Conservation (phyloP, 192 early-diverging fungal genomes). For the Linnemannia elongata region DNA sequence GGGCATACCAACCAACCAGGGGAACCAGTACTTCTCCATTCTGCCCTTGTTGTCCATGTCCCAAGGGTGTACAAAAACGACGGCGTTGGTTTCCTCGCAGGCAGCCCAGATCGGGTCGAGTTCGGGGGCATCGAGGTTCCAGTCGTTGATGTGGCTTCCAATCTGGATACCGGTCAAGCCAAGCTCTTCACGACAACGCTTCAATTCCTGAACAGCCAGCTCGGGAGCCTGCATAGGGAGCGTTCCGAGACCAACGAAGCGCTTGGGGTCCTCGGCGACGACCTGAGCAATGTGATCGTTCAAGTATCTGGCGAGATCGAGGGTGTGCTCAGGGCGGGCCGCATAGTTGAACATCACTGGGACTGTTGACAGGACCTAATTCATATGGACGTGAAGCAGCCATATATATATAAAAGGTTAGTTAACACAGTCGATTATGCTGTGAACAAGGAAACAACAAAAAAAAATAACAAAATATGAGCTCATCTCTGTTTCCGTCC, state of each 20-base stretch:
- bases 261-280: constrained; percentile 68
- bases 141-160: constrained; percentile 74
- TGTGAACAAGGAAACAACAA: not conserved
- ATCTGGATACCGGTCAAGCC: constrained; percentile 75
- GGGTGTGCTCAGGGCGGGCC: constrained; percentile 66
- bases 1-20: constrained; percentile 68
- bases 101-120: constrained; percentile 75
- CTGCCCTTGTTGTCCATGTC: constrained; percentile 73
- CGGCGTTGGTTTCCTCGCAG: constrained; percentile 72
- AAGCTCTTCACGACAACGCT: constrained; percentile 74
- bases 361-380: constrained; percentile 73
- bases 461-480: not conserved
- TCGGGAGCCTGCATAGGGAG: constrained; percentile 78
- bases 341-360: constrained; percentile 74
- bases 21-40: constrained; percentile 80
- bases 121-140: constrained; percentile 79
- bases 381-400: too few species aligned
- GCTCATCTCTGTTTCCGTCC: not conserved
- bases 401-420: not conserved
- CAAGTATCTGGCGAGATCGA: constrained; percentile 67
- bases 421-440: not conserved
- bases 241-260: constrained; percentile 75
- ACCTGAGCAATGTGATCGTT: constrained; percentile 73
- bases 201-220: constrained; percentile 71
- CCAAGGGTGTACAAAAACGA: constrained; percentile 79